Conservation (phyloP, 2,329 filamentous ascomycete genomes). For the Penicillium olsonii region DNA sequence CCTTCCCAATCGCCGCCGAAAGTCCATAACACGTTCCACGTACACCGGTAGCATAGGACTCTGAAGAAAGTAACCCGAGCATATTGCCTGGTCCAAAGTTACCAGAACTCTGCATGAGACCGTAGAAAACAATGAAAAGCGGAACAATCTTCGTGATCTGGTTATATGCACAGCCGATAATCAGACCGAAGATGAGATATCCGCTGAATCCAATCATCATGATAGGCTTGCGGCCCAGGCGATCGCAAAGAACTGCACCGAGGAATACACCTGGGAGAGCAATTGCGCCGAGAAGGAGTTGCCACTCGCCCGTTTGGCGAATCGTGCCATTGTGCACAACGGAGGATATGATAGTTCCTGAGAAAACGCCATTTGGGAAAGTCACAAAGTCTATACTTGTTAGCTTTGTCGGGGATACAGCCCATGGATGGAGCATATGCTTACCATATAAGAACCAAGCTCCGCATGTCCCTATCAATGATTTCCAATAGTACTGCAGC, state of each 20-base stretch:
- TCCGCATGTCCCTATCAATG: constrained; percentile 54
- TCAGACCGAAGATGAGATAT: constrained; percentile 55
- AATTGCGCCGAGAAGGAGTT: constrained; percentile 44
- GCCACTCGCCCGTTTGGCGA: constrained; percentile 50
- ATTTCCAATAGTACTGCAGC: constrained; percentile 57
- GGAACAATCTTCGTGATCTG: constrained; percentile 53
- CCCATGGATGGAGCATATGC: too few species aligned
- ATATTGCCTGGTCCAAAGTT: constrained; percentile 56
- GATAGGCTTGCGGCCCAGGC: constrained; percentile 51
- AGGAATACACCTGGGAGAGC: constrained; percentile 54
- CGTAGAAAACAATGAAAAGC: constrained; percentile 56
- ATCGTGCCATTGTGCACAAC: constrained; percentile 43
- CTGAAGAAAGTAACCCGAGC: constrained; percentile 53
- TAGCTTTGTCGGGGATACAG: neutral
- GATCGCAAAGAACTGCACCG: constrained; percentile 52
- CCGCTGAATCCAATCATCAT: constrained; percentile 55
- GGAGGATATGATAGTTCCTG: constrained; percentile 46
- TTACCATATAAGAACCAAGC: constrained; percentile 57
- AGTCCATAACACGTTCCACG: constrained; percentile 55
- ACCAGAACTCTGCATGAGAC: constrained; percentile 52
- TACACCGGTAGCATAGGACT: constrained; percentile 56
- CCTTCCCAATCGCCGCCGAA: constrained; percentile 55
- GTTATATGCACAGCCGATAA: constrained; percentile 53
- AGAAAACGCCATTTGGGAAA: constrained; percentile 53
- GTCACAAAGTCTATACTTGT: constrained; percentile 40